Percentiles rank a stretch among this genome's conserved stretches.
Evolutionary conservation across 2,329 filamentous ascomycete genomes (phyloP).

Genomic region (Aspergillus uvarum): DNA sequence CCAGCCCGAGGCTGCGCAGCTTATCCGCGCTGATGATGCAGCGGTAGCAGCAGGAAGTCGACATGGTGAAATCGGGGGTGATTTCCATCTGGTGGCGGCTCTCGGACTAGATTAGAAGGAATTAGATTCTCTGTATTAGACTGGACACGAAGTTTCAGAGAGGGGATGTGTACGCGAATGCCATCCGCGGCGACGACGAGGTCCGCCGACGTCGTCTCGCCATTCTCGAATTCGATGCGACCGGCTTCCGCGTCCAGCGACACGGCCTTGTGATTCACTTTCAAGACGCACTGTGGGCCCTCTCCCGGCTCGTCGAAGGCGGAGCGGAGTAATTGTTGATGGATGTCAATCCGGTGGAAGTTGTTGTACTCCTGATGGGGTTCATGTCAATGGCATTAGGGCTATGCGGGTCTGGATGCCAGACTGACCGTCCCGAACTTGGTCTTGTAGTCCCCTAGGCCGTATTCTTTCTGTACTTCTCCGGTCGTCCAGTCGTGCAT

Average conservation of each 20-base stretch:
- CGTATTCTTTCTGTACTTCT: conserved; percentile 25
- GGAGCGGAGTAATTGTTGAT: conserved; percentile 25
- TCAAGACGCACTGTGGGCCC: conserved; percentile 16
- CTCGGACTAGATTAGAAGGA: conserved; percentile 14
- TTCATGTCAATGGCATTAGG: background rate
- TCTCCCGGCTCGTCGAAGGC: conserved; percentile 23
- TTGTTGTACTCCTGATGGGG: conserved; percentile 26
- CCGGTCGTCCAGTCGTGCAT: conserved; percentile 33
- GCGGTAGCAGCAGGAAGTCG: conserved; percentile 39
- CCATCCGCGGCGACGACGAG: conserved; percentile 28
- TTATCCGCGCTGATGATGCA: conserved; percentile 28
- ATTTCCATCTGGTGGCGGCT: conserved; percentile 28
- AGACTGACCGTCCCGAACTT: conserved; percentile 21
- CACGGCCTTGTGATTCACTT: conserved; percentile 24
- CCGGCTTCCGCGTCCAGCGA: conserved; percentile 21
- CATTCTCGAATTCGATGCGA: conserved; percentile 23
- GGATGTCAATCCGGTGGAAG: conserved; percentile 30
- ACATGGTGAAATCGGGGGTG: conserved; percentile 33
- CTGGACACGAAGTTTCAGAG: background rate
- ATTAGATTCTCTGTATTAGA: too few relatives aligned
- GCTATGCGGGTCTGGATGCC: background rate
- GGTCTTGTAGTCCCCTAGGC: conserved; percentile 29
- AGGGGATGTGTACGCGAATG: conserved; percentile 22
- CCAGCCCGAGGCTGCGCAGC: conserved; percentile 22
- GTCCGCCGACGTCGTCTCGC: conserved; percentile 17